Conservation (phyloP, 805 yeast species). For the Diddensiella santjacobensis region DNA sequence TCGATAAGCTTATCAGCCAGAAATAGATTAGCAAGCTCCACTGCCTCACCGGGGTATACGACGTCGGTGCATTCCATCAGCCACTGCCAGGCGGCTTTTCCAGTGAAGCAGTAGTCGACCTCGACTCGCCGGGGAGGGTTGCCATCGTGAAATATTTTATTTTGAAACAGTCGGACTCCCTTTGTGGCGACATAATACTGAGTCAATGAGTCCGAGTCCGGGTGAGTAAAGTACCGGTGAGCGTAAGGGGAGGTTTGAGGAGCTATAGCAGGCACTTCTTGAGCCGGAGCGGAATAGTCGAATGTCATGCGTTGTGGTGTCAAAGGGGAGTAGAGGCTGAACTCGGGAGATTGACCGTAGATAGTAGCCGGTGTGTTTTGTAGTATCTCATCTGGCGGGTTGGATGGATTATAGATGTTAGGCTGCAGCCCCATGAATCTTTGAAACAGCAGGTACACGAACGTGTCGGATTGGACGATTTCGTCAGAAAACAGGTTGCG, state of each 20-base stretch:
- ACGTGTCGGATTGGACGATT: slow-evolving; percentile 56
- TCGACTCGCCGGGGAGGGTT: neutral
- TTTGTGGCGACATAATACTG: slow-evolving; percentile 69
- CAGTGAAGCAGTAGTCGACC: slow-evolving; percentile 55
- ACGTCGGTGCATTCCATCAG: slow-evolving; percentile 83
- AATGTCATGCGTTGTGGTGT: neutral
- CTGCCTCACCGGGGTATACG: slow-evolving; percentile 34
- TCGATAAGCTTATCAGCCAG: slow-evolving; percentile 14
- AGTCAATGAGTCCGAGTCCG: slow-evolving; percentile 75
- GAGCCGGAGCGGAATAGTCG: neutral
- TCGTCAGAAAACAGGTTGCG: slow-evolving; percentile 56
- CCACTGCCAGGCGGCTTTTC: slow-evolving; percentile 84
- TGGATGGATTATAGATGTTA: slow-evolving; percentile 63
- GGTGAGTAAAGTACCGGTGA: slow-evolving; percentile 79
- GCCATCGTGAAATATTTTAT: slow-evolving; percentile 34
- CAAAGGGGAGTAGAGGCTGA: slow-evolving; percentile 9
- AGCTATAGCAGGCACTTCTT: neutral
- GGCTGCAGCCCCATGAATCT: slow-evolving; percentile 62
- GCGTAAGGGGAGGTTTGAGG: slow-evolving; percentile 48
- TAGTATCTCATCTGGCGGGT: slow-evolving; percentile 43
- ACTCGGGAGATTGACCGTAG: slow-evolving; percentile 12
- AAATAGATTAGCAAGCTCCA: slow-evolving; percentile 11
- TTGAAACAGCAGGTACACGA: slow-evolving; percentile 61
- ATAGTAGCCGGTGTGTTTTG: slow-evolving; percentile 8
- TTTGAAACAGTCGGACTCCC: slow-evolving; percentile 60